Evolutionary conservation across 2,329 filamentous ascomycete genomes (phyloP), one percentile per base, ranked within the genome.

Genomic region (Daldinia eschscholtzii): DNA sequence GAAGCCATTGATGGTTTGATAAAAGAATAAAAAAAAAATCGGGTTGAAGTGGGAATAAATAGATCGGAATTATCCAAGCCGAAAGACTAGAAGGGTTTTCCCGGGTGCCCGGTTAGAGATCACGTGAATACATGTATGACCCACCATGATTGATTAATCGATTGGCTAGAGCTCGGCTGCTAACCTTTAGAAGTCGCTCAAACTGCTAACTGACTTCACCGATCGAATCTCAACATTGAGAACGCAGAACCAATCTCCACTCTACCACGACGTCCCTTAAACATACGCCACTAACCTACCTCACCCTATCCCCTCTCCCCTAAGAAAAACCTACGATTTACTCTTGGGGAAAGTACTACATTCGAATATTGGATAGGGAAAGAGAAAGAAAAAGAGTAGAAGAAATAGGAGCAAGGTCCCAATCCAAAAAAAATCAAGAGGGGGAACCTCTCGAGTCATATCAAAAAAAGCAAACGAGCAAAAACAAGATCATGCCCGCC

Each of bases 401-500:
- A 42, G 42, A 37, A 26, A 37, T 2, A 52, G 35, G 37, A 57
- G 53, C 41, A 59, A 48, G 28, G 30, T 44, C 10, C 55, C 37
- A 42, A 39, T 2, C 35, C 15, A 23, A 23, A 23, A 23, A 23
- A 23, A 23, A 20, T 20, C 39, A 35, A 48, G 6, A 50, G 62
- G 30, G 57, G 44, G 46, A 26, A 33, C 46, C n/a, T 44, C 1
- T 20, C 37, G 10, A 44, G 28, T 30, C 18, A 28, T 28, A 60
- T 46, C 50, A 48, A 57, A 46, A 26, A n/a, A 15, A 18, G 28
- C 35, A 18, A 65, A 28, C 28, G 23, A 57, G 6, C 18, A 42
- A 42, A 53, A 33, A 2, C 9, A 33, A 2, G 12, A 57, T 58
- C 48, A 79, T 79, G 77, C 68, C 77, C 60, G 73, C 73, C 67